Evolutionary conservation across 177 flowering plant genomes (phyloP).

Genomic region (Vitis hybrid): DNA sequence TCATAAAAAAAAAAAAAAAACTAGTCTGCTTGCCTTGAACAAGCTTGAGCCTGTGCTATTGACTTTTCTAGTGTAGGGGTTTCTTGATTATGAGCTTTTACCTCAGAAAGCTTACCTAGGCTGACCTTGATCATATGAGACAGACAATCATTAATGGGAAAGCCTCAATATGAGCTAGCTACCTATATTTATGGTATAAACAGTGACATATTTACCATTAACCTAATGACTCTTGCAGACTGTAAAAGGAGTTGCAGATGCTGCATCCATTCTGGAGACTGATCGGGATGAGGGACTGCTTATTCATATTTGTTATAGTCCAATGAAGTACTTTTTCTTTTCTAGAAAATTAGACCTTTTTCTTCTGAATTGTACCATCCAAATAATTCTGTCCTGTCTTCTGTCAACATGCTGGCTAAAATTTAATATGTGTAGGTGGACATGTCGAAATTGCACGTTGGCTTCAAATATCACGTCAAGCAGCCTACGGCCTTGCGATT

Average conservation of each 20-base stretch:
- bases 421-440: conserved; percentile 57
- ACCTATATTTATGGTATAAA: neutral
- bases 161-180: neutral
- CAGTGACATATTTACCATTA: neutral
- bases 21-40: neutral
- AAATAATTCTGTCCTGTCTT: neutral
- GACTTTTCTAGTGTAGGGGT: neutral
- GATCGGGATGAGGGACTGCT: conserved; percentile 63
- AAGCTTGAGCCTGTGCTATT: neutral
- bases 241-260: conserved; percentile 69
- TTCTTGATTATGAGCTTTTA: too few relatives aligned
- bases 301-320: conserved; percentile 83
- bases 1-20: too few relatives aligned
- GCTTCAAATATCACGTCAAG: conserved; percentile 66
- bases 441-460: conserved; percentile 63
- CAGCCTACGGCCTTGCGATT: conserved; percentile 81
- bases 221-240: conserved; percentile 45
- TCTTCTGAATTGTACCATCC: neutral
- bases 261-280: conserved; percentile 41
- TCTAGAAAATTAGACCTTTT: neutral
- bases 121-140: too few relatives aligned
- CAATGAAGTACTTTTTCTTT: conserved; percentile 57
- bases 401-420: neutral
- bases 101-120: neutral
- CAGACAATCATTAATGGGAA: too few relatives aligned